Conservation (phyloP, 441 rosid species). For the Capsella rubella region DNA sequence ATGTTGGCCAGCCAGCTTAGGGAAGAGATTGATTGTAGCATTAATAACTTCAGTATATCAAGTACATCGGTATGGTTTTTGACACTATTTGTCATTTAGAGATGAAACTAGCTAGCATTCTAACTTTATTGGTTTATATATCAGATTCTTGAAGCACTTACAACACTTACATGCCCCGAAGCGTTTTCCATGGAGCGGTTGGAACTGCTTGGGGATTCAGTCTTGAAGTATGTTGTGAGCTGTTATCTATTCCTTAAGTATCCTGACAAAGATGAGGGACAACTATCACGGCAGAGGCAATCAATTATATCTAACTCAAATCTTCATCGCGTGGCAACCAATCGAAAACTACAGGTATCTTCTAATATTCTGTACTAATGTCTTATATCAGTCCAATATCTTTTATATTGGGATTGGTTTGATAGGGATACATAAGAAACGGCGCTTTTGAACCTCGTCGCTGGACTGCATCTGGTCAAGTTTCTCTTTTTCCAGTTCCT, state of each 20-base stretch:
- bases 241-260: conserved; percentile 76
- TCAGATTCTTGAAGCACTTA: conserved; percentile 87
- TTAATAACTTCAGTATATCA: conserved; percentile 56
- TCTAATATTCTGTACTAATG: conserved; percentile 8
- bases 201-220: conserved; percentile 97
- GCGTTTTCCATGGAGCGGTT: conserved; percentile 94
- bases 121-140: conserved; percentile 22
- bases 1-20: conserved; percentile 94
- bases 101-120: neutral
- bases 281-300: conserved; percentile 58
- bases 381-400: conserved; percentile 1
- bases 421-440: conserved; percentile 82
- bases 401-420: conserved; percentile 29
- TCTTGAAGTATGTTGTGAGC: conserved; percentile 83
- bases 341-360: conserved; percentile 75
- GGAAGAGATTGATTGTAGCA: conserved; percentile 66
- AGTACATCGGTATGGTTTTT: conserved; percentile 67
- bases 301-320: conserved; percentile 68
- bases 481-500: conserved; percentile 56
- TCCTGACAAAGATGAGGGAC: conserved; percentile 79
- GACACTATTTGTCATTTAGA: conserved; percentile 27
- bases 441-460: conserved; percentile 87
- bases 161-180: conserved; percentile 78
- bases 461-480: conserved; percentile 95
- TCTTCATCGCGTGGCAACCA: conserved; percentile 71